Evolutionary conservation across 2,329 filamentous ascomycete genomes (phyloP), one percentile per base, ranked within the genome.

Genomic region (Ophiosphaerella herpotricha): DNA sequence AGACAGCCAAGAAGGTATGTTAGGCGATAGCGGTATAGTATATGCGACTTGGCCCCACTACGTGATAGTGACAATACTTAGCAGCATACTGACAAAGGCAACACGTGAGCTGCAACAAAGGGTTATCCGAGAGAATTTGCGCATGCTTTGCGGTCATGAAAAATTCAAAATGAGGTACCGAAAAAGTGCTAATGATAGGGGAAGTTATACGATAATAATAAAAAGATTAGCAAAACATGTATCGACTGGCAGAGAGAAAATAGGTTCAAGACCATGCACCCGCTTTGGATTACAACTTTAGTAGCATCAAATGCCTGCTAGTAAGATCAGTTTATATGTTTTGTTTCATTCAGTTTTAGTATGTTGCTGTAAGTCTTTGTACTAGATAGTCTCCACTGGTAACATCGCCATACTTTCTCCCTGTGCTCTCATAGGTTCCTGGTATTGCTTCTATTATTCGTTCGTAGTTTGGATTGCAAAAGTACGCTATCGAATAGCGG

Each of bases 401-500:
- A 61, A 96, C 86, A 1, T 83, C 85, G 31, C 82, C 75, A 65
- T 96, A 96, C 75, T 92, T 94, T 78, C 89, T 93, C 36, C 88
- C 84, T 1, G 77, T 75, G 52, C 87, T 73, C 45, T 81, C 79
- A 66, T 84, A 93, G 0, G 91, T 96, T 0, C 89, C 89, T 0
- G 90, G 91, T 38, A 96, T 84, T 1, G 87, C 89, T 61, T 94
- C 88, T 57, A 96, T 95, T 47, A 82, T 77, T 59, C 81, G 83
- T 52, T 89, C 83, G 68, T 85, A 88, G 67, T 95, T 91, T 7
- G 91, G 90, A 61, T 95, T 93, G 78, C 91, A 95, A 70, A 96
- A 95, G 75, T 95, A 97, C 62, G 91, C 92, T 67, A 97, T 87
- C 63, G 88, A 93, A 68, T 97, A 97, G 24, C 78, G 60, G 5